Percentiles rank a stretch among this genome's conserved stretches.
Evolutionary conservation across 163 green algal species (phyloP).

Genomic region (Scenedesmus sp.): DNA sequence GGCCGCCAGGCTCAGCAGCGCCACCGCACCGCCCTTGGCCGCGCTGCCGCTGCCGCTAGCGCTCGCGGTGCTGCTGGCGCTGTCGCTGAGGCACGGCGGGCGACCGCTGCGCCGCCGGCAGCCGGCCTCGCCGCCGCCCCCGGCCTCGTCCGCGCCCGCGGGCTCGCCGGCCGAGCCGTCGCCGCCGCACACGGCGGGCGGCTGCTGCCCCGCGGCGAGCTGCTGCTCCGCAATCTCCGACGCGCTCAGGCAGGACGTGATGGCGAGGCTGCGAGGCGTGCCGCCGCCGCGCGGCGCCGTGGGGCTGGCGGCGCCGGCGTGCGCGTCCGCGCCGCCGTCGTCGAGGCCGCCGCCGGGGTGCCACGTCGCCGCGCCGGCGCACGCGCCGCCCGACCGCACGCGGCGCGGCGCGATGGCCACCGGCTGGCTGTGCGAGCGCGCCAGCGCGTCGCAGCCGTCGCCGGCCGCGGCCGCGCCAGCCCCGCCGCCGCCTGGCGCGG

Average conservation of each 20-base stretch:
- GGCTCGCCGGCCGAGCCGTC: no score
- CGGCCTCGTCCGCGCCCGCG: no score
- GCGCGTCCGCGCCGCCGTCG: no score
- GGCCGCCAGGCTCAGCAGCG: slow-evolving; percentile 17
- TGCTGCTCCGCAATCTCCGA: slow-evolving; percentile 5
- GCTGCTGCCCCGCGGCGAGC: neutral
- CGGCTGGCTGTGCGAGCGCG: neutral
- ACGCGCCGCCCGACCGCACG: neutral
- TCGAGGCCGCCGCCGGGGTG: neutral
- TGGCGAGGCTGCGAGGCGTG: neutral
- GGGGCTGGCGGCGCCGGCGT: no score
- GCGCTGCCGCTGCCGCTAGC: neutral
- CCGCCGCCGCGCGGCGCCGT: no score
- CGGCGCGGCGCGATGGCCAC: neutral
- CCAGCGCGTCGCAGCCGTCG: neutral
- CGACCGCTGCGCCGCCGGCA: neutral
- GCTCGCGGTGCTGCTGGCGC: slow-evolving; percentile 27
- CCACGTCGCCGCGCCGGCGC: neutral
- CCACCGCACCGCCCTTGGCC: neutral
- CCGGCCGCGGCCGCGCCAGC: neutral
- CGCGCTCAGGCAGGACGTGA: neutral
- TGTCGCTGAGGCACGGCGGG: slow-evolving; percentile 16
- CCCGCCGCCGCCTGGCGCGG: slow-evolving; percentile 7
- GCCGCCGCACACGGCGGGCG: no score
- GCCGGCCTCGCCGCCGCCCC: neutral